Conservation (phyloP, 371 early-diverging fungal genomes). For the Haplosporangium sp. region DNA sequence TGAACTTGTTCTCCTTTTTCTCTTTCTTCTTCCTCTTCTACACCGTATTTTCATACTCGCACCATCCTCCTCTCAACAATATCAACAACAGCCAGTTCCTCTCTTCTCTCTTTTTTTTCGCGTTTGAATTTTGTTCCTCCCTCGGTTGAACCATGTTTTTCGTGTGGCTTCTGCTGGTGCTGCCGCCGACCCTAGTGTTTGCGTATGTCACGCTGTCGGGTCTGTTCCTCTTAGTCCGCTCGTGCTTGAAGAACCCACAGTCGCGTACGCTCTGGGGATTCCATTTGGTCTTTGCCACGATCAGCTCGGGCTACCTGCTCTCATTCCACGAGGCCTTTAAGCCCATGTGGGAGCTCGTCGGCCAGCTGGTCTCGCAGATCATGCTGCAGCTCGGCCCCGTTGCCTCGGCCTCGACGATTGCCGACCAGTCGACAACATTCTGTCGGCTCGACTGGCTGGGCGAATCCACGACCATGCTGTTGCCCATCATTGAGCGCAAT, state of each 20-base stretch:
- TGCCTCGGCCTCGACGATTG: slow-evolving; percentile 12
- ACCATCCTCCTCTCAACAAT: too few relatives aligned
- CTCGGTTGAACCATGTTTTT: too few relatives aligned
- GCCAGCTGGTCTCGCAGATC: slow-evolving; percentile 36
- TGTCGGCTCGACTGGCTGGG: slow-evolving; percentile 53
- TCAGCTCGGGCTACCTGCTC: slow-evolving; percentile 40
- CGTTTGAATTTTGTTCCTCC: too few relatives aligned
- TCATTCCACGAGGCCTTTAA: slow-evolving; percentile 46
- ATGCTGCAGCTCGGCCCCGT: slow-evolving; percentile 37
- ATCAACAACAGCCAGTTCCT: too few relatives aligned
- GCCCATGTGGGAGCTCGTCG: slow-evolving; percentile 38
- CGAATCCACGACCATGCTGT: slow-evolving; percentile 13
- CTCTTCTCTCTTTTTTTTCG: too few relatives aligned
- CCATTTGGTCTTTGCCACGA: slow-evolving; percentile 30
- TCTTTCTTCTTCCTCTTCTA: too few relatives aligned
- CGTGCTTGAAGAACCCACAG: slow-evolving; percentile 41
- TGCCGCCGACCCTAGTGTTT: slow-evolving; percentile 50
- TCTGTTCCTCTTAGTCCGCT: slow-evolving; percentile 33
- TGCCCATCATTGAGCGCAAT: slow-evolving; percentile 44
- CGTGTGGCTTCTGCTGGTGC: slow-evolving; percentile 36
- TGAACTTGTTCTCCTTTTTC: too few relatives aligned
- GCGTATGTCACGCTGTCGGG: slow-evolving; percentile 49
- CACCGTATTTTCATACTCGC: too few relatives aligned
- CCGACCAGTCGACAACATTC: too few relatives aligned
- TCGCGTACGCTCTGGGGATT: slow-evolving; percentile 24